These are phyloP conservation scores for Gracilaria vermiculophylla DNA, from an alignment of 23 red algal species.

Conservation along the genomic window DNA sequence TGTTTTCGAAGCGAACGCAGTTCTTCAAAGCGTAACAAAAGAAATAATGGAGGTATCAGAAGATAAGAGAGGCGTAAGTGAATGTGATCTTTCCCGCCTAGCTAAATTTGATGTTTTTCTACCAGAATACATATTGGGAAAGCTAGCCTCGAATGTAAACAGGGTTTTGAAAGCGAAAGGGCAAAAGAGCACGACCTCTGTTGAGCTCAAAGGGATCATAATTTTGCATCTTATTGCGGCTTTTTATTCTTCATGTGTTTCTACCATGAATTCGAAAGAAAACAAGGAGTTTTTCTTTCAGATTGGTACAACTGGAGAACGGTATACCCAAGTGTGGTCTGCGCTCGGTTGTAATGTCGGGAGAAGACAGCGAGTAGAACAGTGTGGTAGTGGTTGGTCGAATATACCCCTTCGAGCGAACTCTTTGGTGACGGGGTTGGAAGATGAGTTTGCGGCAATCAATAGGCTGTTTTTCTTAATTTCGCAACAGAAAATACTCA, in stretches of 20 bases:
- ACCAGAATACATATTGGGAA: background rate
- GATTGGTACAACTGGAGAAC: background rate
- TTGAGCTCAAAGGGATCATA: background rate
- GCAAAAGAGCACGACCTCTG: background rate
- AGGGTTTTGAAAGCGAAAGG: background rate
- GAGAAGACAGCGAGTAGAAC: background rate
- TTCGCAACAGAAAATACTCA: background rate
- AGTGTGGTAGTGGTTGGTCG: background rate
- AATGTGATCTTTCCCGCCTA: background rate
- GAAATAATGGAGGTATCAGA: background rate
- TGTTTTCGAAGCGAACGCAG: conserved; percentile 1
- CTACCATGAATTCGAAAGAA: background rate
- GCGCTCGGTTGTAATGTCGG: background rate
- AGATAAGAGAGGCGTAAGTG: background rate
- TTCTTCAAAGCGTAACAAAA: background rate
- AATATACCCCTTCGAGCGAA: background rate
- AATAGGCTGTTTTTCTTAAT: background rate
- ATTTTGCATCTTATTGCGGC: background rate
- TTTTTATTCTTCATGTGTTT: background rate
- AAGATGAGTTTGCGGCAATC: background rate
- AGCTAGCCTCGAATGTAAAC: background rate
- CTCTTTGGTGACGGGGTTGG: background rate
- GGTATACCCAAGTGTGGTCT: conserved; percentile 2
- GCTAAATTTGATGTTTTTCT: conserved; percentile 12
- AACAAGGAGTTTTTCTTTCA: conserved; percentile 1